These are phyloP conservation scores for Suillus decipiens DNA, from an alignment of 768 basidiomycete species.

Conservation along the genomic window DNA sequence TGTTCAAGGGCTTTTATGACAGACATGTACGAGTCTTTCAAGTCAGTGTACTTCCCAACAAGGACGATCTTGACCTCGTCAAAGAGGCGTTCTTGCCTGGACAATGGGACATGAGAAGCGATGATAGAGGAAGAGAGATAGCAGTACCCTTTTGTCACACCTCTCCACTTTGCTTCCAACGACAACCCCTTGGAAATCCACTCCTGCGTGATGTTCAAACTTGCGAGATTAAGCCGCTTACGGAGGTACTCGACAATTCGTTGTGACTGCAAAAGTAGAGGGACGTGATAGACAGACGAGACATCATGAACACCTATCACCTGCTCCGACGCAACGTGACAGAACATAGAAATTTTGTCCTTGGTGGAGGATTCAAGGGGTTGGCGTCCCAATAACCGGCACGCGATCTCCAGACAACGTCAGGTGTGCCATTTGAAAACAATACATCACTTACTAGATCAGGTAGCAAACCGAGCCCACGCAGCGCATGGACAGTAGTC, in stretches of 20 bases:
- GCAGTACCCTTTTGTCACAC: slow-evolving; percentile 73
- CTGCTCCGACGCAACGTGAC: slow-evolving; percentile 87
- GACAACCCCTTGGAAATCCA: slow-evolving; percentile 63
- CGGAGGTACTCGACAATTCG: slow-evolving; percentile 86
- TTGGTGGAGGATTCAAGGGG: slow-evolving; percentile 85
- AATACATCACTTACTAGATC: slow-evolving; percentile 65
- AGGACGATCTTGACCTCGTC: slow-evolving; percentile 88
- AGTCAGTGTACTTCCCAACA: slow-evolving; percentile 96
- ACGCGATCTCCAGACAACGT: slow-evolving; percentile 71
- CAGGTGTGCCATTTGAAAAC: slow-evolving; percentile 4
- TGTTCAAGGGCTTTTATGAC: slow-evolving; percentile 97
- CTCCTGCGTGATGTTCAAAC: slow-evolving; percentile 52
- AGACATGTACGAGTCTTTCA: slow-evolving; percentile 98
- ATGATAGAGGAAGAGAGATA: not conserved
- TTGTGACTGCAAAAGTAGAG: slow-evolving; percentile 87
- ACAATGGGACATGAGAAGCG: slow-evolving; percentile 9
- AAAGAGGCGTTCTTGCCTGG: slow-evolving; percentile 90
- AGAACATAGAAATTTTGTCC: slow-evolving; percentile 99
- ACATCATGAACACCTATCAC: slow-evolving; percentile 97
- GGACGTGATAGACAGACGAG: slow-evolving; percentile 96
- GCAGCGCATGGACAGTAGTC: slow-evolving; percentile 90
- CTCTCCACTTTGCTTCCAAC: slow-evolving; percentile 78
- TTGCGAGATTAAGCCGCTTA: slow-evolving; percentile 75
- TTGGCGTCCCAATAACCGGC: slow-evolving; percentile 78
- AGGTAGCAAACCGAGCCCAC: slow-evolving; percentile 89